phyloP scores from a whole-genome alignment of 345 rosid genomes.

The Lumnitzera racemosa region DNA sequence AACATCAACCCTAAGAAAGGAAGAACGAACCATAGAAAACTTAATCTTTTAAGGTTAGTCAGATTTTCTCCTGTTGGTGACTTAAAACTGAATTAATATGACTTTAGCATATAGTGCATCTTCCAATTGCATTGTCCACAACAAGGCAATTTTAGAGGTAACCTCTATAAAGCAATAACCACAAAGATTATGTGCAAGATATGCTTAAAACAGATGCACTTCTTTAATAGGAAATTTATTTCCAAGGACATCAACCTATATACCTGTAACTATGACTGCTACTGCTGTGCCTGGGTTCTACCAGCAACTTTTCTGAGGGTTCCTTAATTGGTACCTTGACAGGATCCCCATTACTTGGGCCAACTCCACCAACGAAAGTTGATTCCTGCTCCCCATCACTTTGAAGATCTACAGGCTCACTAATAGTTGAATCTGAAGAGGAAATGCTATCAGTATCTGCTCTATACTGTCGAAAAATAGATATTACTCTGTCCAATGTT shows the following conservation, averaged over 20 bases:
- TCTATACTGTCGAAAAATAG: slow-evolving; percentile 38
- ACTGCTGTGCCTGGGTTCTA: slow-evolving; percentile 24
- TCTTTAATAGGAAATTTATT: no score
- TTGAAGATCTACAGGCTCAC: slow-evolving; percentile 23
- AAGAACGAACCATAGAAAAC: no score
- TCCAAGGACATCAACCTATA: slow-evolving; percentile 23
- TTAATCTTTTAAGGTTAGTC: no score
- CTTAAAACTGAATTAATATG: no score
- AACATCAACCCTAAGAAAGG: no score
- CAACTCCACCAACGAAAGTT: slow-evolving; percentile 13
- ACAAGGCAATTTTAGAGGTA: no score
- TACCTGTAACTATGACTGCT: slow-evolving; percentile 32
- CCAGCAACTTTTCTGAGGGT: slow-evolving; percentile 25
- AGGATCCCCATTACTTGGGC: slow-evolving; percentile 18
- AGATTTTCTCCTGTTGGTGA: no score
- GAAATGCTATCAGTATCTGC: slow-evolving; percentile 15
- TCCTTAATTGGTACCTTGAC: slow-evolving; percentile 20
- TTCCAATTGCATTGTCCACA: no score
- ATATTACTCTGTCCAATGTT: slow-evolving; percentile 63
- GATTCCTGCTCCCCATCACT: slow-evolving; percentile 12
- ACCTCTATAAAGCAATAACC: no score
- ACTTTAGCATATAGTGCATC: no score
- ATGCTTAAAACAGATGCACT: no score
- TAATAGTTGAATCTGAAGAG: slow-evolving; percentile 18
- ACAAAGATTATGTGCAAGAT: no score